Base-by-base conservation (phyloP, 2,329 filamentous ascomycete species). In the Colletotrichum kahawae region DNA sequence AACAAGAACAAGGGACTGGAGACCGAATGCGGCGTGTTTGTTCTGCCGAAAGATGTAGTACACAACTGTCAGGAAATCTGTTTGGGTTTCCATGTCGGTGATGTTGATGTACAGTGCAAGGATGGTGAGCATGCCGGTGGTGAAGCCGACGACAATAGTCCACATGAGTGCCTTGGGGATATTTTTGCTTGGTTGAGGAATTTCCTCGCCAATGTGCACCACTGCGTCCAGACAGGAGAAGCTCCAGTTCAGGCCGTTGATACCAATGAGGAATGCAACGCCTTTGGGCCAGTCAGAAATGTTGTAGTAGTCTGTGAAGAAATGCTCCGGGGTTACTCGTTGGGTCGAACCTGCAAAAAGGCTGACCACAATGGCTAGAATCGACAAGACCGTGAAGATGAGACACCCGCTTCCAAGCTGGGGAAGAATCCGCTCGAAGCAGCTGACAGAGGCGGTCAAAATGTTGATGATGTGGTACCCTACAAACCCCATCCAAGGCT, bases 181-280 rank as follows among this genome's bases (percentile, higher is more conserved):
- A 43, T 80, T 77, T 4, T 69, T 79, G 10, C 74, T 76, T 1
- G 80, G 80, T 1, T 67, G 75, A 7, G 79, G 80, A 13, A 82
- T 81, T 71, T 82, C 80, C 57, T 82, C 80, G 7, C 79, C 79
- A 27, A 82, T 71, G 43, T 82, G 79, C 1, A 79, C 79, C 7
- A 78, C 79, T 13, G 79, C 79, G 24, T 81, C 81, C n/a, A 82
- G 78, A 48, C 80, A 81, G 2, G 79, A 81, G 57, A 81, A 80
- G 65, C 79, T 80, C 80, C 81, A 82, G 64, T 82, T 81, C 57
- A 78, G 77, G 4, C 79, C 80, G 43, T 79, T 80, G 64, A 82
- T 78, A 13, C 80, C 81, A 21, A 81, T 80, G 36, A 81, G 77
- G 64, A 81, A 81, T 18, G 80, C 80, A 29, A 81, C 70, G 8